Percentiles rank a stretch among this genome's conserved stretches.
phyloP scores from a whole-genome alignment of 1,284 basidiomycete genomes.

The Xerocomus amazonicus region DNA sequence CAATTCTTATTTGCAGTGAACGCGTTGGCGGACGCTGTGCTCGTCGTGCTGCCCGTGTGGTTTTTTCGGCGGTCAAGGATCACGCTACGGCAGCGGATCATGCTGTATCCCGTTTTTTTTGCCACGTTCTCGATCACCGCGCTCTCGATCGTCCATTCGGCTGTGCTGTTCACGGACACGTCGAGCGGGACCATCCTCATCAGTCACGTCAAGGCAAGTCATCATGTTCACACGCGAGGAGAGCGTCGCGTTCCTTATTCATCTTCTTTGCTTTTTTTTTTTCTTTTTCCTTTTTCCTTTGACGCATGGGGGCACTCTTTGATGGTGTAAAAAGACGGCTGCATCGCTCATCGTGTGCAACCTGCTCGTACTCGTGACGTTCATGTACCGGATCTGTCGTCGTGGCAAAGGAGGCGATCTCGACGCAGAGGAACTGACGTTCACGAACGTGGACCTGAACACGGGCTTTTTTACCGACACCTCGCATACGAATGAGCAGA shows the following conservation, averaged over 20 bases:
- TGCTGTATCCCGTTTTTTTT: conserved; percentile 18
- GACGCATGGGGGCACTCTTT: too few relatives aligned
- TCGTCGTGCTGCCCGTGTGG: conserved; percentile 21
- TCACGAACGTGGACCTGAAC: conserved; percentile 18
- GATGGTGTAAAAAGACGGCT: conserved; percentile 5
- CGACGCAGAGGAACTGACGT: conserved; percentile 1
- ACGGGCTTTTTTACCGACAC: not conserved
- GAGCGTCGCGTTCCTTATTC: not conserved
- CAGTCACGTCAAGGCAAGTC: conserved; percentile 22
- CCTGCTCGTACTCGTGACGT: conserved; percentile 29
- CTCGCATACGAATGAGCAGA: not conserved
- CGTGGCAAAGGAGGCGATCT: conserved; percentile 6
- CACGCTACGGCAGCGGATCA: conserved; percentile 14
- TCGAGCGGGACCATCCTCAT: conserved; percentile 15
- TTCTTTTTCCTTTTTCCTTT: too few relatives aligned
- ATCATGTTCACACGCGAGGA: not conserved
- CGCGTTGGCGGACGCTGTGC: conserved; percentile 26
- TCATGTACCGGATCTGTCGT: conserved; percentile 13
- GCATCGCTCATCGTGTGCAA: conserved; percentile 27
- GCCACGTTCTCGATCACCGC: conserved; percentile 18
- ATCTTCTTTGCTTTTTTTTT: not conserved
- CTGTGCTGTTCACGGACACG: not conserved
- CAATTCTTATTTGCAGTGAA: conserved; percentile 7
- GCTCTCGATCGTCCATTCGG: conserved; percentile 20
- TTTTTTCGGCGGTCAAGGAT: conserved; percentile 11